Conservation (phyloP, 257 asterid genomes). For the Capsicum chinense region DNA sequence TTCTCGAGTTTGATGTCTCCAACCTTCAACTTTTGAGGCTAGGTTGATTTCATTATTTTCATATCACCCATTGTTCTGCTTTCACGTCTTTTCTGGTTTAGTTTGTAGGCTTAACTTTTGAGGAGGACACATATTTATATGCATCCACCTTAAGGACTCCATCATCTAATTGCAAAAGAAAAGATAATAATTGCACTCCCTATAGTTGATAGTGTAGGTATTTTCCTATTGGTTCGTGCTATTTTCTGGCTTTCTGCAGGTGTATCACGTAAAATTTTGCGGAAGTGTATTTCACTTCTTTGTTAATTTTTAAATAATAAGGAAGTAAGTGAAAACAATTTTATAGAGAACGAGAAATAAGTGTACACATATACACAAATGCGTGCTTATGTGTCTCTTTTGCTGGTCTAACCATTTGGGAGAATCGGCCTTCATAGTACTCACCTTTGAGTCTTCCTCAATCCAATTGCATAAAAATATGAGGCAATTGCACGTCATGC, state of each 20-base stretch:
- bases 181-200: not conserved
- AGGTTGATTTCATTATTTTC: conserved; percentile 7
- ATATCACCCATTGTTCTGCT: not conserved
- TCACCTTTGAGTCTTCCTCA: conserved; percentile 11
- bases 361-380: not conserved
- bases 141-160: conserved; percentile 11
- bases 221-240: conserved; percentile 13
- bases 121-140: not conserved
- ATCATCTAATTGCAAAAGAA: conserved; percentile 5
- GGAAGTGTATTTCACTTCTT: not conserved
- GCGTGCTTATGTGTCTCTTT: not conserved
- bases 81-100: conserved; percentile 1
- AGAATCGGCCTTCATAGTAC: not conserved
- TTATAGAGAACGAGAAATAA: conserved; percentile 26
- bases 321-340: conserved; percentile 1
- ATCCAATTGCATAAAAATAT: not conserved
- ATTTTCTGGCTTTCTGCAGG: not conserved
- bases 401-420: conserved; percentile 10
- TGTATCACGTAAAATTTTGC: not conserved
- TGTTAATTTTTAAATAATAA: not conserved
- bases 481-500: not conserved
- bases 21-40: not conserved
- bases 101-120: conserved; percentile 2
- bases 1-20: conserved; percentile 8
- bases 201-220: not conserved